Base-by-base conservation (phyloP, 495 filamentous ascomycete genomes). In the Cladorrhinum samala region DNA sequence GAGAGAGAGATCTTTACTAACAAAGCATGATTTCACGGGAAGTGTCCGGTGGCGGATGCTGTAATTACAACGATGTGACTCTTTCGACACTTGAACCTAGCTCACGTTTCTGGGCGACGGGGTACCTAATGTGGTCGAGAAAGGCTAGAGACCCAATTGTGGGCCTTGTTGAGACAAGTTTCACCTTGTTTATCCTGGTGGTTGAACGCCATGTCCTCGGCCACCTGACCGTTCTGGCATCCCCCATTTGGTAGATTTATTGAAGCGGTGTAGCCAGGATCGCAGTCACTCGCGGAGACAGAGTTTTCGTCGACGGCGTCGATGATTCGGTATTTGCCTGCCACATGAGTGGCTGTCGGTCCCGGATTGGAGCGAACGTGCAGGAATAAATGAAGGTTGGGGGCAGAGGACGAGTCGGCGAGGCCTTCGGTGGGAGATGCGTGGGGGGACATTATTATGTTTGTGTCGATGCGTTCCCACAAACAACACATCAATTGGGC, bases 211-310 rank as follows among this genome's bases (percentile, higher is more conserved):
- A 21, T 33, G 38, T 36, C 7, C 14, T 5, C 17, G 27, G 24
- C 49, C 54, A 56, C 54, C 44, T 56, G 54, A 56, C 54, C 48
- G 23, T 47, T n/a, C 42, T 33, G n/a, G 9, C 24, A 5, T 41
- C n/a, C n/a, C 39, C 17, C 17, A 14, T 41, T 41, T 14, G 17
- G 4, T 18, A 14, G 5, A 41, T 45, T 33, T 24, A 18, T n/a
- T 18, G 6, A 36, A 52, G 54, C 49, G 54, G 54, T 57, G 54
- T 57, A 47, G 23, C 45, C 24, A 23, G 49, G n/a, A 30, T 24
- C 20, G 23, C 17, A n/a, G 46, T 52, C 54, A 52, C 44, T 57
- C 36, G 47, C 16, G 24, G n/a, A 43, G 49, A 17, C 46, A 57
- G 54, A 57, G 17, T 43, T 57, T 52, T 57, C 36, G 8, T 18